Evolutionary conservation across 371 early-diverging fungal species (phyloP), one percentile per base, ranked within the genome.

Genomic region (Syncephalastrum contaminatum): DNA sequence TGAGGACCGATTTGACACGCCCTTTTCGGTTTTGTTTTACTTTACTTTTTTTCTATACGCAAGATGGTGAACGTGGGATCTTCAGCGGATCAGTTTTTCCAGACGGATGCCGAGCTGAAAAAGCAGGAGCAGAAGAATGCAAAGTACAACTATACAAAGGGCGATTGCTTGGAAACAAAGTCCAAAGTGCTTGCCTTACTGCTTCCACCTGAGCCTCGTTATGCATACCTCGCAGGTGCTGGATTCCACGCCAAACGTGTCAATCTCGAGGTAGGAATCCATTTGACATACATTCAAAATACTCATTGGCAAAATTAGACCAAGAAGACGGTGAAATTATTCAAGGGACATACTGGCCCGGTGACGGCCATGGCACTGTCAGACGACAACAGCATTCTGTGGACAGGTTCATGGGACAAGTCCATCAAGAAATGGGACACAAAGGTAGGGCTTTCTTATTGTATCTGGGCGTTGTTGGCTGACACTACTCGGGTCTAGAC

Each of bases 351-450:
- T 62, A 57, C 69, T 13, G 94, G 93, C 4, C 94, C 94, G 15
- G 92, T 92, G 27, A 93, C 93, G 6, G 78, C 77, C 30, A 48
- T 91, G 2, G 83, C 74, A 0, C 60, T 80, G 15, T 78, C 81
- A 41, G 61, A 70, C 22, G 63, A 79, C 15, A 49, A 68, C 19
- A 55, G 57, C 7, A 75, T 64, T n/a, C 70, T 86, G 20, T 66
- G 91, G 58, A 92, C 92, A 2, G 89, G 91, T 45, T 89, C 89
- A 2, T 92, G 92, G 92, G 92, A 92, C 63, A 90, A 92, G 67
- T 82, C 88, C 3, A 69, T 89, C 50, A 80, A 74, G 52, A 78
- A 86, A 61, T 91, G 90, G 89, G 72, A 88, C 60, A 61, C 73
- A 2, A 72, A 67, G 70, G 87, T 87, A 56, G 36, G 36, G n/a